Evolutionary conservation across 2,329 filamentous ascomycete genomes (phyloP), one percentile per base, ranked within the genome.

Genomic region (Stachybotrys elegans): DNA sequence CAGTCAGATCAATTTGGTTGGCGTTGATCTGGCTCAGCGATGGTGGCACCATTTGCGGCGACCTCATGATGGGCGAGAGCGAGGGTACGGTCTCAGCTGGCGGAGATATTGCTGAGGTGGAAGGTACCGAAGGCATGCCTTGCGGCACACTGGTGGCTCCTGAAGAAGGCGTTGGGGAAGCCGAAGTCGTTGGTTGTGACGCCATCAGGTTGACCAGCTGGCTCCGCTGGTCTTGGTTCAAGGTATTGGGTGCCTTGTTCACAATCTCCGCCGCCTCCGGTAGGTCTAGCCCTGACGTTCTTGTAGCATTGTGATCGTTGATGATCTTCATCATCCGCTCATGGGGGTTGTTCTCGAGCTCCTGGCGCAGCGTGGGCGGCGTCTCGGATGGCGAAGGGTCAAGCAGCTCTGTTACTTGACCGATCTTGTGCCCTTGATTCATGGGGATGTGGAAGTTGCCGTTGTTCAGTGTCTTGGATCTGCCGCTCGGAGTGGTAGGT

Each of bases 1-100:
- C 77, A 42, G 93, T 87, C 22, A 96, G 78, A 49, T 95, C 86
- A 13, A 84, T 73, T 48, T 85, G 77, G 5, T 85, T 91, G 48
- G 78, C 78, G 37, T 75, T 78, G 49, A 93, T 78, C 31, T 83
- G 75, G 41, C 78, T 73, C 17, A 88, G 68, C 0, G 78, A 76
- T 2, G 75, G 72, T 4, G 67, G 65, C 2, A 63, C 61, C 50
- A 73, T 63, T 6, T 61, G 57, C 4, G 69, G 57, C 20, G 70
- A 66, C 6, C 67, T 63, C 47, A 81, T 65, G 43, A 72, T 69
- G 0, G 77, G 73, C 2, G 77, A 76, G n/a, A 76, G 60, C 4
- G 71, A 71, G 7, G 62, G 56, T 39, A 47, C 25, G 40, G 61
- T 47, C 19, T 47, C 27, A 6, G 53, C 46, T 6, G 61, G 51